Evolutionary conservation across 176 grass and related monocot genomes (phyloP), one percentile per base, ranked within the genome.

Genomic region (Aegilops tauschii): DNA sequence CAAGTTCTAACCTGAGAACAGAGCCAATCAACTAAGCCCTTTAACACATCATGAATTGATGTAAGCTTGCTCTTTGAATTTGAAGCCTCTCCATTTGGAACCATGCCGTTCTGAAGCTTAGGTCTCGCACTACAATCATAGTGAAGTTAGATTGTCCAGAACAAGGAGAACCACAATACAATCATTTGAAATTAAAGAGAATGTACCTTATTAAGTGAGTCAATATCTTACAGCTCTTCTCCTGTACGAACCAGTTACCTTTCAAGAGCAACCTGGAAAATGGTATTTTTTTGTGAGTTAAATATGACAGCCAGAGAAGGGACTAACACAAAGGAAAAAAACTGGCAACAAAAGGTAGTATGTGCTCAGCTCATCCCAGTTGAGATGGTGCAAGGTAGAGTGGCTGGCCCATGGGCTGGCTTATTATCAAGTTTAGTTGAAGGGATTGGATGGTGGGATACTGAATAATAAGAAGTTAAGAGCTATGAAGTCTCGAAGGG

Each of bases 201-300:
- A 69, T 14, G 83, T 88, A 98, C 96, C 96, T 94, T 86, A 96
- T 88, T 86, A 98, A 81, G 27, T 84, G 47, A 63, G 90, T 92
- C 79, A 98, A 92, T 91, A 98, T 91, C 80, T 94, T 96, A 52
- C 92, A 93, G 78, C 90, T 91, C 87, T 94, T 98, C 84, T 98
- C 97, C 92, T 98, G 90, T 77, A 98, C 87, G 8, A 98, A 96
- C 97, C 94, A 96, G 79, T 94, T 98, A 27, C 89, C 90, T 88
- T 94, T 96, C 88, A 83, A 96, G n/a, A 98, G 80, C 88, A 92
- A 88, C 71, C 97, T 98, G 92, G 76, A 87, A 83, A 90, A 65
- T 21, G 50, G 18, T 40, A 78, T 67, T 90, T 82, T 82, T 82
- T 85, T 93, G 85, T 90, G 9, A 93, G 70, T 29, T 73, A 81